Conservation (phyloP, 768 basidiomycete genomes). For the Rossbeevera mucosa region DNA sequence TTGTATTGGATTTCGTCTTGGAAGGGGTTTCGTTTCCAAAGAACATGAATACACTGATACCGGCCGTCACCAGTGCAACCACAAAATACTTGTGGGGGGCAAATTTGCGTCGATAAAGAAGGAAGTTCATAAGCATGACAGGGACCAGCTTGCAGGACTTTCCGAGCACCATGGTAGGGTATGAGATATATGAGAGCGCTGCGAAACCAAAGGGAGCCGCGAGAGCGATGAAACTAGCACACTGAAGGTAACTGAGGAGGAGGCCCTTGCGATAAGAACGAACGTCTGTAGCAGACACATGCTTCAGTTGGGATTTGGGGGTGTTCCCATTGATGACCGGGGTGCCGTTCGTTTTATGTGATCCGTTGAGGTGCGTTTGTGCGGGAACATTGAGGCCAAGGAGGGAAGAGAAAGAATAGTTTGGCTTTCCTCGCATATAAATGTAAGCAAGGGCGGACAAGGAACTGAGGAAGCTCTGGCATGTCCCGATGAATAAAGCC, state of each 20-base stretch:
- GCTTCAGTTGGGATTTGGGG: constrained; percentile 23
- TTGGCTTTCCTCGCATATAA: constrained; percentile 51
- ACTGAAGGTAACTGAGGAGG: constrained; percentile 75
- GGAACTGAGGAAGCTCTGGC: constrained; percentile 76
- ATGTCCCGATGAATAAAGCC: constrained; percentile 78
- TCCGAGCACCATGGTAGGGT: constrained; percentile 97
- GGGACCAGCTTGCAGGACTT: constrained; percentile 99
- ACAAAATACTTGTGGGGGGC: constrained; percentile 94
- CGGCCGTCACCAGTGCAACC: constrained; percentile 84
- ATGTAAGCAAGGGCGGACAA: constrained; percentile 78
- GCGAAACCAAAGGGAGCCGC: constrained; percentile 97
- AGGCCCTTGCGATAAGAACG: constrained; percentile 42
- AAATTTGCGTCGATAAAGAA: constrained; percentile 90
- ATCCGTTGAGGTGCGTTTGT: constrained; percentile 15
- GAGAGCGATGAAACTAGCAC: constrained; percentile 80
- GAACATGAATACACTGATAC: constrained; percentile 93
- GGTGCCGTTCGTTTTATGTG: constrained; percentile 25
- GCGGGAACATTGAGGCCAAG: constrained; percentile 53
- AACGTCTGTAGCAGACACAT: constrained; percentile 24
- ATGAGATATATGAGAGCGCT: constrained; percentile 90
- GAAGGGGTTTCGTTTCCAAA: constrained; percentile 58
- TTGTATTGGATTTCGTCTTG: constrained; percentile 35
- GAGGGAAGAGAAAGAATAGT: constrained; percentile 48
- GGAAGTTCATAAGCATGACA: constrained; percentile 95
- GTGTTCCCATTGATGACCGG: constrained; percentile 30